Conservation (phyloP, 768 basidiomycete genomes). For the Chalciporus sphaerocephalus region DNA sequence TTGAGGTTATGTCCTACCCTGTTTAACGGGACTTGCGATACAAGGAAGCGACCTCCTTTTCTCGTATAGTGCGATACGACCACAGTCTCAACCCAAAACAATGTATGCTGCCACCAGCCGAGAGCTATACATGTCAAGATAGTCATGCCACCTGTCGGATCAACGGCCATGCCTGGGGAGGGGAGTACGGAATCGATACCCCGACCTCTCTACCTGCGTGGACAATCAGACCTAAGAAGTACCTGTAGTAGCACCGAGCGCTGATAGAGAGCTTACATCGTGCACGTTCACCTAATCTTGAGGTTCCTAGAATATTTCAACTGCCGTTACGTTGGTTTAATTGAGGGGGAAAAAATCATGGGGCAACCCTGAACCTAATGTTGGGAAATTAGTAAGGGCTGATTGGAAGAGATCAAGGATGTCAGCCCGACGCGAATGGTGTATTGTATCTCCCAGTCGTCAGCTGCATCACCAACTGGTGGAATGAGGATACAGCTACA, state of each 20-base stretch:
- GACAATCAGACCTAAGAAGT: not conserved
- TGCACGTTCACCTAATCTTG: slow-evolving; percentile 3
- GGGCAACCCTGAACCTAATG: not conserved
- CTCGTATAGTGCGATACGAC: too few relatives aligned
- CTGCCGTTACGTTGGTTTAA: slow-evolving; percentile 1
- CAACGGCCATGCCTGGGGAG: not conserved
- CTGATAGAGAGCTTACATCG: slow-evolving; percentile 12
- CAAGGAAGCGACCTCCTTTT: too few relatives aligned
- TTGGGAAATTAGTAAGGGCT: too few relatives aligned
- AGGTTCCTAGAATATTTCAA: not conserved
- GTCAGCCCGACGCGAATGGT: too few relatives aligned
- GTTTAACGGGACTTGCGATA: too few relatives aligned
- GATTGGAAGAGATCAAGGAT: too few relatives aligned
- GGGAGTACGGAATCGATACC: slow-evolving; percentile 17
- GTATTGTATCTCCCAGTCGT: too few relatives aligned
- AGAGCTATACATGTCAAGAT: too few relatives aligned
- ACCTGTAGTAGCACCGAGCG: not conserved
- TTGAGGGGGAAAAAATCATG: not conserved
- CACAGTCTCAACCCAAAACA: not conserved
- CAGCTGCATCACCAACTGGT: too few relatives aligned
- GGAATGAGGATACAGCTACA: too few relatives aligned
- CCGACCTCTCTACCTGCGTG: not conserved
- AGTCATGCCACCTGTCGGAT: not conserved
- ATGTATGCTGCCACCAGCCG: too few relatives aligned
- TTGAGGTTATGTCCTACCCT: too few relatives aligned